Conservation (phyloP, 2,329 filamentous ascomycete species). For the Ciborinia camelliae region DNA sequence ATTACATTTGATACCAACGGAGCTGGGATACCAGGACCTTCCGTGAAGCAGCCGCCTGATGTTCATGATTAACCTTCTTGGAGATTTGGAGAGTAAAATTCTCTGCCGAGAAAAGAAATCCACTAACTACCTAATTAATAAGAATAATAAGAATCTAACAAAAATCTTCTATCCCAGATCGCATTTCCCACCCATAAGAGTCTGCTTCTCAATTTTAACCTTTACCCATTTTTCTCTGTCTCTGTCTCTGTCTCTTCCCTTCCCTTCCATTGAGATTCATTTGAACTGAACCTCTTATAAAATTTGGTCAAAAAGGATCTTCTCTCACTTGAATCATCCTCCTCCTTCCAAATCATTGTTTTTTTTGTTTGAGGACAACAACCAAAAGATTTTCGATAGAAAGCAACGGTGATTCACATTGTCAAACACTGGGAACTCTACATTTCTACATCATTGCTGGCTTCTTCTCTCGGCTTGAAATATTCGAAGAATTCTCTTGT, state of each 20-base stretch:
- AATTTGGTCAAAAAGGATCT: neutral
- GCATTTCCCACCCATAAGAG: conserved; percentile 7
- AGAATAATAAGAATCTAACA: conserved; percentile 15
- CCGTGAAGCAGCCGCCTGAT: neutral
- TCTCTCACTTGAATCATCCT: neutral
- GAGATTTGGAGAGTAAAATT: neutral
- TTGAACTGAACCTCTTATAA: neutral
- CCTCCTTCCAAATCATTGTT: neutral
- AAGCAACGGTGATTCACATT: neutral
- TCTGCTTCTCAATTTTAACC: conserved; percentile 5
- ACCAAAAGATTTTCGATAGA: neutral
- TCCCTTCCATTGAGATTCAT: neutral
- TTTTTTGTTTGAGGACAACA: neutral
- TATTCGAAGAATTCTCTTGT: neutral
- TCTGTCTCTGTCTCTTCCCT: conserved; percentile 1
- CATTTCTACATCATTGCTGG: neutral
- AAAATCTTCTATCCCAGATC: conserved; percentile 11
- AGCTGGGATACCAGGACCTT: neutral
- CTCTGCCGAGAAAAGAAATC: conserved; percentile 18
- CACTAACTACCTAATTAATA: conserved; percentile 18
- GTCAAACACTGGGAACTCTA: conserved; percentile 1
- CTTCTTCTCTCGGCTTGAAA: neutral
- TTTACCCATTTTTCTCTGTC: neutral
- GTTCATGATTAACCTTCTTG: neutral
- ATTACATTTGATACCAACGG: too few species aligned